Base-by-base conservation (phyloP, 2,329 filamentous ascomycete species). In the Exophiala sideris region DNA sequence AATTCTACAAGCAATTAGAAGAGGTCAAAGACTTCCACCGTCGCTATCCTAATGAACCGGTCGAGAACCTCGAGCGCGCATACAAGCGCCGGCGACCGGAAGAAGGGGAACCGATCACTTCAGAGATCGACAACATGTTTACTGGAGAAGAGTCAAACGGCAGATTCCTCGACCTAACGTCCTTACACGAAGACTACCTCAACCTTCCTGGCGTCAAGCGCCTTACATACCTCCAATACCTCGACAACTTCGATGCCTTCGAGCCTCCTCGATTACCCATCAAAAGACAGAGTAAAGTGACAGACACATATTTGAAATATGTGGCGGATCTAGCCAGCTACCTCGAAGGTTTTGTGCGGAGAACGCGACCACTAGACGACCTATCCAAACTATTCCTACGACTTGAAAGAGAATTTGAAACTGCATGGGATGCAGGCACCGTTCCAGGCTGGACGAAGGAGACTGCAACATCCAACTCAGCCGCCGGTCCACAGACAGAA, bases 111-210 rank as follows among this genome's bases (percentile, higher is more conserved):
- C 75, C 79, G 1, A 71, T 82, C 52, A 78, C 81, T 3, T 83
- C 82, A 40, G 83, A 91, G 48, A 86, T 96, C 45, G 92, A 97
- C 67, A 84, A 84, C 54, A 87, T 97, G 77, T 99, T 99, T 71
- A 95, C 91, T 0, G 94, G 94, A 58, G 95, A 99, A 72, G 94
- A 99, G 71, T 87, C 87, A 0, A 96, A 88, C 66, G 94, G 94
- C 40, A 87, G 90, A 63, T 99, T 89, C 72, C 88, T 99, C 66
- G 94, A 99, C 70, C 75, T 99, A 44, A 92, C 87, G 14, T 81
- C 79, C 36, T 82, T 85, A 62, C 91, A 97, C 71, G 92, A 97
- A 67, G 79, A 87, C 11, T 99, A 91, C 68, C 79, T 96, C 56
- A 99, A 99, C 67, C 78, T 99, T 7, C 88, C 90, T 2, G 86